These are phyloP conservation scores for Thraustochytrium sp. DNA, from an alignment of 352 stramenopile species.

Conservation along the genomic window DNA sequence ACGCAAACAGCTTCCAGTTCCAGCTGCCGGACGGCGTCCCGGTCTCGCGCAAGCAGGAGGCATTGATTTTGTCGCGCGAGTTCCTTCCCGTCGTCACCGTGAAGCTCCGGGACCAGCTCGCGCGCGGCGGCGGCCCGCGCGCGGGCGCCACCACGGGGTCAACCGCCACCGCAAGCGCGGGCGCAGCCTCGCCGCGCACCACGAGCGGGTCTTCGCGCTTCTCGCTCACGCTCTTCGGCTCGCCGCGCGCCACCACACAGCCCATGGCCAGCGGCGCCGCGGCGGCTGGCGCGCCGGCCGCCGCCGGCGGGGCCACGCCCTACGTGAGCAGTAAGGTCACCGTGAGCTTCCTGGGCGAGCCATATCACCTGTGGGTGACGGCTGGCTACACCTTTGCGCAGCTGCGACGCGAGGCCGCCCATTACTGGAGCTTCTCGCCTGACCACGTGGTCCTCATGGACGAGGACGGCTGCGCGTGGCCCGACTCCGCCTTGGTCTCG, in stretches of 20 bases:
- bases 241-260: neutral
- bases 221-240: neutral
- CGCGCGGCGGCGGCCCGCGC: too few relatives aligned
- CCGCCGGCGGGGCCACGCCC: neutral
- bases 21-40: slow-evolving; percentile 33
- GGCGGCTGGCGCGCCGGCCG: neutral
- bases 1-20: neutral
- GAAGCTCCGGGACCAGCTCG: neutral
- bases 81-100: slow-evolving; percentile 4
- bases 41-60: slow-evolving; percentile 37
- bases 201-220: too few relatives aligned
- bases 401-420: slow-evolving; percentile 24
- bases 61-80: neutral
- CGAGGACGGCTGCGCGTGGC: slow-evolving; percentile 40
- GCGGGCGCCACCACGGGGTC: too few relatives aligned
- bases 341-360: slow-evolving; percentile 20
- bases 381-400: slow-evolving; percentile 35
- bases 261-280: neutral
- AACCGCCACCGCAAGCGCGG: too few relatives aligned
- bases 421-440: slow-evolving; percentile 17
- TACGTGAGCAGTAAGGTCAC: slow-evolving; percentile 33
- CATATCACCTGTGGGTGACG: slow-evolving; percentile 28
- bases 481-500: neutral
- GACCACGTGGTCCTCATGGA: slow-evolving; percentile 40
- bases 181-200: too few relatives aligned